These are phyloP conservation scores for Phaffomyces thermotolerans DNA, from an alignment of 805 yeast genomes.

Conservation along the genomic window DNA sequence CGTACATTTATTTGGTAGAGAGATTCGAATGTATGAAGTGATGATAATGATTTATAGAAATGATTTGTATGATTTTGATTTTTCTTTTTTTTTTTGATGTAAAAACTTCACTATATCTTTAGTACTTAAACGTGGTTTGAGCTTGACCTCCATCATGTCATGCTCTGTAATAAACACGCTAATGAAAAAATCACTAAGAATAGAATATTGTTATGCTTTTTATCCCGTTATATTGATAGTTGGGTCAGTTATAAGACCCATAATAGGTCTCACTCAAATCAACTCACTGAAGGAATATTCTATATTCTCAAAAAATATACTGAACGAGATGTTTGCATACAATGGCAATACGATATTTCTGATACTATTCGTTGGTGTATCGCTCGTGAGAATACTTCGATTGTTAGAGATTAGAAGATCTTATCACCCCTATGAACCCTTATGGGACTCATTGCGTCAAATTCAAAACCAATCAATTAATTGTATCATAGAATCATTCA, in stretches of 20 bases:
- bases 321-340: constrained; percentile 30
- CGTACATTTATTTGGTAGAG: constrained; percentile 27
- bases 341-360: constrained; percentile 26
- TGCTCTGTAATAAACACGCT: neutral
- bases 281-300: neutral
- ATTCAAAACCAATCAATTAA: neutral
- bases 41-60: neutral
- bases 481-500: constrained; percentile 15
- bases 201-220: neutral
- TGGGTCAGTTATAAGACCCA: neutral
- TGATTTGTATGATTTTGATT: neutral
- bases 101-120: too few relatives aligned
- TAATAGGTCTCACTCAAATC: too few relatives aligned
- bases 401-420: neutral
- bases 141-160: neutral
- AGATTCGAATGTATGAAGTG: neutral
- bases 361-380: constrained; percentile 16
- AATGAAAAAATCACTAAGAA: neutral
- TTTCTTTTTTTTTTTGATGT: too few relatives aligned
- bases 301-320: constrained; percentile 20
- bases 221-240: neutral
- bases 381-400: constrained; percentile 1
- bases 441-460: neutral
- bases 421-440: neutral
- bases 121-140: too few relatives aligned